Evolutionary conservation across 1,284 basidiomycete genomes (phyloP).

Genomic region (Puccinia hordei): DNA sequence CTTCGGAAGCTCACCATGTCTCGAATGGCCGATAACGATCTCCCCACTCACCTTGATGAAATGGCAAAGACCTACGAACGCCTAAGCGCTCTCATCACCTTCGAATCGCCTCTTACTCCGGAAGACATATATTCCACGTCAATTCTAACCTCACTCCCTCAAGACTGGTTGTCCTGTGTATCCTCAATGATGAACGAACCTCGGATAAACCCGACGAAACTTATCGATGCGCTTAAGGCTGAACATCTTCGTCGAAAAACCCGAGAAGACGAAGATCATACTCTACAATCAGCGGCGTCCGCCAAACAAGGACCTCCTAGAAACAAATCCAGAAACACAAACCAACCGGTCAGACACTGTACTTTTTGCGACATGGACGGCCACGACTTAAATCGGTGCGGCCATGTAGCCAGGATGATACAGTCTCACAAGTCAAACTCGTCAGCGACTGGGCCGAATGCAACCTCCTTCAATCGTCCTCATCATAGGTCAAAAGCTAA

Average conservation of each 20-base stretch:
- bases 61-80: neutral
- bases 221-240: neutral
- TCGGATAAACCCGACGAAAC: neutral
- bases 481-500: too few species aligned
- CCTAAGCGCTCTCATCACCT: neutral
- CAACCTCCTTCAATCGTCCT: too few species aligned
- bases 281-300: too few species aligned
- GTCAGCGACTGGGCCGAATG: too few species aligned
- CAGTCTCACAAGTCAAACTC: too few species aligned
- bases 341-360: too few species aligned
- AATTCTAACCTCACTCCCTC: slow-evolving; percentile 1
- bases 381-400: too few species aligned
- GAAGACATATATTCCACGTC: neutral
- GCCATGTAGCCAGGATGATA: too few species aligned
- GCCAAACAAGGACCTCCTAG: too few species aligned
- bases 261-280: too few species aligned
- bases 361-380: too few species aligned
- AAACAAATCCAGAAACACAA: too few species aligned
- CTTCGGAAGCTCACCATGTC: neutral
- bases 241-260: neutral
- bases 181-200: neutral
- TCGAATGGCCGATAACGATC: neutral
- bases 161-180: neutral
- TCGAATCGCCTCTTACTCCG: neutral
- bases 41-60: neutral